phyloP scores from a whole-genome alignment of 805 yeast genomes.

The Candida hungchunana region DNA sequence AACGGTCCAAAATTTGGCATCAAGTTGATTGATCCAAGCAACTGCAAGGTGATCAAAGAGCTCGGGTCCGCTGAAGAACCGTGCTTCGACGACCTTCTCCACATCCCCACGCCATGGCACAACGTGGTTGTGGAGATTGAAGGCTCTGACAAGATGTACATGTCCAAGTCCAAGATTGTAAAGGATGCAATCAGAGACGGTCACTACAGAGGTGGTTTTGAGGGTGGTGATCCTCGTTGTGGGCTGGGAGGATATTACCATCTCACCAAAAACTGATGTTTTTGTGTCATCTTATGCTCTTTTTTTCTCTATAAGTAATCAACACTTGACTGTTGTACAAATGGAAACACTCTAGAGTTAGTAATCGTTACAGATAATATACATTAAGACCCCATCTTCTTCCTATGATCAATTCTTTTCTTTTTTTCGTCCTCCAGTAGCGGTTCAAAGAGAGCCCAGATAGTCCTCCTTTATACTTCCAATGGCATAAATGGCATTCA shows the following conservation, averaged over 20 bases:
- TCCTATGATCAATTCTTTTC: too few relatives aligned
- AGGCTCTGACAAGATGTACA: constrained; percentile 29
- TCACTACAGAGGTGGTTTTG: constrained; percentile 30
- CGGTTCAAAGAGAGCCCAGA: constrained; percentile 82
- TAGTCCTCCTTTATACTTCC: constrained; percentile 98
- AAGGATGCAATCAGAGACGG: constrained; percentile 34
- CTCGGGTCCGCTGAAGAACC: constrained; percentile 40
- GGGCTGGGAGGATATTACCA: too few relatives aligned
- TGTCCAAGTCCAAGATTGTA: constrained; percentile 36
- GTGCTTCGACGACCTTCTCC: constrained; percentile 46
- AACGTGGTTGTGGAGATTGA: constrained; percentile 45
- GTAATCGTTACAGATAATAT: too few relatives aligned
- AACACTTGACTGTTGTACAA: too few relatives aligned
- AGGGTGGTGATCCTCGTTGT: too few relatives aligned
- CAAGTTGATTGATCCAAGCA: constrained; percentile 38
- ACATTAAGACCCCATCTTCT: too few relatives aligned
- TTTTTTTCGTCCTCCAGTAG: too few relatives aligned
- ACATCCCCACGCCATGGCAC: constrained; percentile 68
- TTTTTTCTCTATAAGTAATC: too few relatives aligned
- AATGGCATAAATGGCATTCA: constrained; percentile 93
- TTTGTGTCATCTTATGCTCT: too few relatives aligned
- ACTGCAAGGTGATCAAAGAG: constrained; percentile 43
- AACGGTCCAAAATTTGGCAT: constrained; percentile 59
- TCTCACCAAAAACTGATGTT: too few relatives aligned
- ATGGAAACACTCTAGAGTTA: too few relatives aligned